These are phyloP conservation scores for Daldinia grandis DNA, from an alignment of 495 filamentous ascomycete genomes.

Conservation along the genomic window DNA sequence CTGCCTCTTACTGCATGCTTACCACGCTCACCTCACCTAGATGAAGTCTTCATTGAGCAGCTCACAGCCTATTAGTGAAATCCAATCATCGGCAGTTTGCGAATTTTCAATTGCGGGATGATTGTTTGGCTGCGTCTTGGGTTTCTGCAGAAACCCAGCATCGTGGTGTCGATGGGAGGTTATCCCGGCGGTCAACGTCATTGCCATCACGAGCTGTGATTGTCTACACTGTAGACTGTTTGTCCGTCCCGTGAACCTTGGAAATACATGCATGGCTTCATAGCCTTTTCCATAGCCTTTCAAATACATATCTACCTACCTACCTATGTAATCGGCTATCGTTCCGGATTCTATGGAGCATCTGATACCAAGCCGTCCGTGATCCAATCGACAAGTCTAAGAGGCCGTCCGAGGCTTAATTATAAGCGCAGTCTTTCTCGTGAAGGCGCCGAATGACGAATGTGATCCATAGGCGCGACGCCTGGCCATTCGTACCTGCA, in stretches of 20 bases:
- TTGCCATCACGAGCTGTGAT: background rate
- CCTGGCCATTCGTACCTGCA: constrained; percentile 40
- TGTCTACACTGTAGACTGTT: background rate
- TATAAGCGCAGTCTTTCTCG: constrained; percentile 37
- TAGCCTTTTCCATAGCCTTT: background rate
- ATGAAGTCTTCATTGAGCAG: constrained; percentile 28
- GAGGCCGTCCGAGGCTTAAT: constrained; percentile 18
- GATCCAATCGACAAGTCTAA: constrained; percentile 25
- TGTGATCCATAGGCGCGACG: constrained; percentile 40
- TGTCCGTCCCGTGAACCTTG: background rate
- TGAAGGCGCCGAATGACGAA: constrained; percentile 41
- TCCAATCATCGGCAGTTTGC: constrained; percentile 30
- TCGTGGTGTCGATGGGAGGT: constrained; percentile 14
- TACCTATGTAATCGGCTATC: background rate
- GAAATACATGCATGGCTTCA: background rate
- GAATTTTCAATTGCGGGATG: constrained; percentile 18
- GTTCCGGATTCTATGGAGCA: background rate
- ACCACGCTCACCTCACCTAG: constrained; percentile 36
- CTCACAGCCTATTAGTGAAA: constrained; percentile 30
- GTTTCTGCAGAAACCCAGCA: constrained; percentile 10
- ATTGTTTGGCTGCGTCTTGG: constrained; percentile 18
- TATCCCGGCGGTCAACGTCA: constrained; percentile 16
- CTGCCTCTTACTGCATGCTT: constrained; percentile 38
- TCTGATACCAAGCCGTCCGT: constrained; percentile 21
- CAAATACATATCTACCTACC: too few species aligned